Percentiles rank a stretch among this genome's conserved stretches.
These are phyloP conservation scores for Farysia itapuensis DNA, from an alignment of 1,284 basidiomycete genomes.

Conservation along the genomic window DNA sequence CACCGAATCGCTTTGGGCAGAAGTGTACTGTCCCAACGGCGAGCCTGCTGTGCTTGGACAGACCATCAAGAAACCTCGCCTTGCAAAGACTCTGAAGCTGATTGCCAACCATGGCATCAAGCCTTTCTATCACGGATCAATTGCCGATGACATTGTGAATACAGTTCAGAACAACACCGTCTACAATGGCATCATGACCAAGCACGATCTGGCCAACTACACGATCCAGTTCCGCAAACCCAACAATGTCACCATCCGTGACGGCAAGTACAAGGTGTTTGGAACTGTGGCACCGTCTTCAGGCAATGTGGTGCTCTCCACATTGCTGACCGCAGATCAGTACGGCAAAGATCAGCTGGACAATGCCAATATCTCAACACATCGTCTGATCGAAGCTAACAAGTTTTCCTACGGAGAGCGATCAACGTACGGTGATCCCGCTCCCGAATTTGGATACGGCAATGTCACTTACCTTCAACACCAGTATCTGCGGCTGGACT, in stretches of 20 bases:
- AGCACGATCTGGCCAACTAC: conserved; percentile 47
- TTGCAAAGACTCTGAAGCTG: conserved; percentile 42
- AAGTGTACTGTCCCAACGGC: conserved; percentile 51
- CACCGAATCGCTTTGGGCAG: conserved; percentile 47
- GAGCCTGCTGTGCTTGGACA: conserved; percentile 44
- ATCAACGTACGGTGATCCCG: conserved; percentile 61
- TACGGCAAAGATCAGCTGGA: conserved; percentile 28
- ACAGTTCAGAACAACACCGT: conserved; percentile 43
- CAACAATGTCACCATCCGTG: conserved; percentile 32
- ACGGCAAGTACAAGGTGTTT: conserved; percentile 40
- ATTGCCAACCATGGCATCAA: conserved; percentile 40
- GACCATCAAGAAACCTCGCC: conserved; percentile 30
- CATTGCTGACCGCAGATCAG: conserved; percentile 53
- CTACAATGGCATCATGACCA: conserved; percentile 52
- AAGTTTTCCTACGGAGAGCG: conserved; percentile 62
- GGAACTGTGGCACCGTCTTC: conserved; percentile 55
- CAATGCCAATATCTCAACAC: conserved; percentile 52
- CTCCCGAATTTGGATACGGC: conserved; percentile 58
- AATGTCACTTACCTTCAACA: conserved; percentile 60
- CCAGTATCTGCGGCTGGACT: conserved; percentile 52
- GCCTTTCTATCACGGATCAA: conserved; percentile 48
- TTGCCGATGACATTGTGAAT: conserved; percentile 43
- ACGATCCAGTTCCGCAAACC: conserved; percentile 26
- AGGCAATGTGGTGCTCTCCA: conserved; percentile 56
- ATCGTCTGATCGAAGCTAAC: conserved; percentile 61